Percentiles rank a stretch among this genome's conserved stretches.
Evolutionary conservation across 805 yeast genomes (phyloP).

Genomic region (Vanderwaltozyma polyspora): DNA sequence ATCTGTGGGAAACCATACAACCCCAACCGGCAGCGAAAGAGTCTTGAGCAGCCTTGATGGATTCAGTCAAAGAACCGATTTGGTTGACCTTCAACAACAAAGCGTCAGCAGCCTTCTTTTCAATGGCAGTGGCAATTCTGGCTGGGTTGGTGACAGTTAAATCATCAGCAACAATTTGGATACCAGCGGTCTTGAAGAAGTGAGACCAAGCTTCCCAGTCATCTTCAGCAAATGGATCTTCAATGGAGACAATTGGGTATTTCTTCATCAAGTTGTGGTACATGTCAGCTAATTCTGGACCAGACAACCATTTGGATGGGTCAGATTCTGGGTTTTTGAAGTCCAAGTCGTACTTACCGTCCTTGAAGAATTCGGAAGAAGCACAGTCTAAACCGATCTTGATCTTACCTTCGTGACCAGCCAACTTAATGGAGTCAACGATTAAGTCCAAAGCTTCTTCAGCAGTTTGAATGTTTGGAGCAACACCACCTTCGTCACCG

Average conservation of each 20-base stretch:
- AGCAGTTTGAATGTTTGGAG: conserved; percentile 92
- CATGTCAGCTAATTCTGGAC: conserved; percentile 74
- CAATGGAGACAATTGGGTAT: conserved; percentile 96
- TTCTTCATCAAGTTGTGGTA: conserved; percentile 70
- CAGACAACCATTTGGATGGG: conserved; percentile 81
- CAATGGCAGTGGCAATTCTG: conserved; percentile 91
- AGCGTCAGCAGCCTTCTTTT: conserved; percentile 91
- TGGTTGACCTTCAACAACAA: conserved; percentile 96
- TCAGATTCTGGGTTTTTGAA: conserved; percentile 96
- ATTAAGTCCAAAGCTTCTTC: conserved; percentile 96
- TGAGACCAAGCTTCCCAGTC: conserved; percentile 98
- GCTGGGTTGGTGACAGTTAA: conserved; percentile 96
- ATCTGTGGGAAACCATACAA: conserved; percentile 99
- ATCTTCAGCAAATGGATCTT: conserved; percentile 99
- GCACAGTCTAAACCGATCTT: conserved; percentile 93
- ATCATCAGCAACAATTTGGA: conserved; percentile 96
- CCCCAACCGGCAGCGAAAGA: conserved; percentile 97
- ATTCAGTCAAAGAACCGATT: conserved; percentile 93
- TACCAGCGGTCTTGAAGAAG: conserved; percentile 63
- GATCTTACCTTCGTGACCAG: conserved; percentile 92
- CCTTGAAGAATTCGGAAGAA: conserved; percentile 94
- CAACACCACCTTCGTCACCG: conserved; percentile 99
- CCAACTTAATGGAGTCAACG: conserved; percentile 75
- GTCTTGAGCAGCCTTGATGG: conserved; percentile 92
- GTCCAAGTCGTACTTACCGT: conserved; percentile 94